Conservation (phyloP, 352 stramenopile species). For the Globisporangium viniferum region DNA sequence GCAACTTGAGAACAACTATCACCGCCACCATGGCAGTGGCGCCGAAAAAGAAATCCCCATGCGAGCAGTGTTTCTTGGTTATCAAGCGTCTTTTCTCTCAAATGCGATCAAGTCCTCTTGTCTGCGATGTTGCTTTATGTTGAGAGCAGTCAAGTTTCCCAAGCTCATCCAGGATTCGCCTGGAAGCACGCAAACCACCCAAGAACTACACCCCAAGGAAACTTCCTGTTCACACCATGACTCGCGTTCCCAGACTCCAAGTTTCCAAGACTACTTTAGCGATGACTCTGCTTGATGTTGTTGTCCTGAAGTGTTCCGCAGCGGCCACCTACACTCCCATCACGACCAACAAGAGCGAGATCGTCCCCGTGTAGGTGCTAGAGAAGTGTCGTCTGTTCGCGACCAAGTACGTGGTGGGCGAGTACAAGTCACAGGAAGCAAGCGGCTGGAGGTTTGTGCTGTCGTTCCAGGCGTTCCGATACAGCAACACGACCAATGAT, state of each 20-base stretch:
- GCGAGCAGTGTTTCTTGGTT: too few relatives aligned
- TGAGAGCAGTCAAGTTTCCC: too few relatives aligned
- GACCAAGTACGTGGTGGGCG: constrained; percentile 11
- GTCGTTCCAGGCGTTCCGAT: not conserved
- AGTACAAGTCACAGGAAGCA: constrained; percentile 6
- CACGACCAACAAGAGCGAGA: not conserved
- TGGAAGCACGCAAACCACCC: too few relatives aligned
- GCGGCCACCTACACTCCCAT: not conserved
- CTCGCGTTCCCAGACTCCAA: not conserved
- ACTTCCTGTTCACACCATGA: too few relatives aligned
- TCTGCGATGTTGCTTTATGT: too few relatives aligned
- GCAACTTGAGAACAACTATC: too few relatives aligned
- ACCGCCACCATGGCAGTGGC: too few relatives aligned
- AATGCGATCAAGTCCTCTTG: too few relatives aligned
- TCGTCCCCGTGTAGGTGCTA: constrained; percentile 16
- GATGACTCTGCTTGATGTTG: not conserved
- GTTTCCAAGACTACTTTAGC: not conserved
- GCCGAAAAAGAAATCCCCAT: too few relatives aligned
- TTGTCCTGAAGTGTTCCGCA: not conserved
- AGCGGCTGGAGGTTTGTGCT: not conserved
- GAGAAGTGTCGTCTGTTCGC: constrained; percentile 21
- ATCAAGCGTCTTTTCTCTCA: too few relatives aligned
- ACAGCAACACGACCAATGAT: not conserved
- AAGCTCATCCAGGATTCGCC: too few relatives aligned
- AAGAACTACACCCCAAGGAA: too few relatives aligned